Conservation (phyloP, 768 basidiomycete species). For the Hydnomerulius pinastri region DNA sequence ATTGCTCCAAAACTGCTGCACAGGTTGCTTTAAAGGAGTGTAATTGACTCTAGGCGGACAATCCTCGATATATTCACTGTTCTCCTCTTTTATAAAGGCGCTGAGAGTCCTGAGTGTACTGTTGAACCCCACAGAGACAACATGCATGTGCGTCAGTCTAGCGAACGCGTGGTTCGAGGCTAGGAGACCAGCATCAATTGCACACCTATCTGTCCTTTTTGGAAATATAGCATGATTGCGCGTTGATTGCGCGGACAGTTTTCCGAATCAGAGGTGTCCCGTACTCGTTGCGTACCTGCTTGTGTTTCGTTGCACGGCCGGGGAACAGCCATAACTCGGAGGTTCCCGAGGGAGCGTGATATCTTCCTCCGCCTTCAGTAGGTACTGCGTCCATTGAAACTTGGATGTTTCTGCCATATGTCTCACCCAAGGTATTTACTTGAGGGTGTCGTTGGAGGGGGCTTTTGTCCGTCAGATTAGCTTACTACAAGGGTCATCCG, state of each 20-base stretch:
- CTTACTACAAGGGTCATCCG: too few species aligned
- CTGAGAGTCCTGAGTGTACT: neutral
- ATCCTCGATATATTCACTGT: neutral
- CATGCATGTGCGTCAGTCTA: neutral
- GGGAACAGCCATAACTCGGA: neutral
- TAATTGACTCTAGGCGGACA: neutral
- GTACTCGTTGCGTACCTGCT: neutral
- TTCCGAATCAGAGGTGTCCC: too few species aligned
- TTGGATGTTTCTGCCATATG: too few species aligned
- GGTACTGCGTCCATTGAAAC: too few species aligned
- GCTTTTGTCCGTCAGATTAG: too few species aligned
- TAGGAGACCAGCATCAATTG: neutral
- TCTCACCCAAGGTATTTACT: too few species aligned
- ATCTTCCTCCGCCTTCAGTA: too few species aligned
- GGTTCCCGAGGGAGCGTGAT: too few species aligned
- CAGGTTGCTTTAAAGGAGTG: neutral
- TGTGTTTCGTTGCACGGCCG: neutral
- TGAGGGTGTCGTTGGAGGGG: too few species aligned
- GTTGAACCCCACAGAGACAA: too few species aligned
- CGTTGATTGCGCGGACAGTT: neutral
- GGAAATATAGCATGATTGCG: neutral
- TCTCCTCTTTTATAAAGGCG: neutral
- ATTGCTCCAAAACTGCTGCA: conserved; percentile 3
- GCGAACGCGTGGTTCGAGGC: neutral
- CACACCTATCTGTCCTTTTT: neutral